phyloP scores from a whole-genome alignment of 495 filamentous ascomycete genomes.

The Aspergillus cavernicola region DNA sequence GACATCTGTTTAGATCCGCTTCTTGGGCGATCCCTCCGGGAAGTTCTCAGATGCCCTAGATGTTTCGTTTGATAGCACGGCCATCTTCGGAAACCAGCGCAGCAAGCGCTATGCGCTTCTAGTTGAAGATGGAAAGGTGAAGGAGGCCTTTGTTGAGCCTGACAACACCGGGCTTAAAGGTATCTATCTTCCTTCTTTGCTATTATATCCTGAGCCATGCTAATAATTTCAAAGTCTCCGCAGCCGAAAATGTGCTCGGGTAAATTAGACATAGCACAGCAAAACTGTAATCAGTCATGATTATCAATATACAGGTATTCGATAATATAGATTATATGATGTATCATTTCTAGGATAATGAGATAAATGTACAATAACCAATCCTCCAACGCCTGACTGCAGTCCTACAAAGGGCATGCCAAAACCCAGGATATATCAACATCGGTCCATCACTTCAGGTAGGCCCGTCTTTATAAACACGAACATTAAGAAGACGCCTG shows the following conservation, averaged over 20 bases:
- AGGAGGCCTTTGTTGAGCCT: conserved; percentile 74
- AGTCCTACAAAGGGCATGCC: conserved; percentile 12
- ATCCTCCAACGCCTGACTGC: conserved; percentile 18
- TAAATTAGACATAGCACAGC: conserved; percentile 26
- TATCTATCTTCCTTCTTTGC: conserved; percentile 25
- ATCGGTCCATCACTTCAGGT: neutral
- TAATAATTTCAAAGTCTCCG: conserved; percentile 47
- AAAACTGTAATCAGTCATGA: neutral
- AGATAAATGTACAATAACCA: conserved; percentile 15
- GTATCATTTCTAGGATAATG: conserved; percentile 11
- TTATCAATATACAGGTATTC: too few species aligned
- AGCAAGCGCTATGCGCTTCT: conserved; percentile 87
- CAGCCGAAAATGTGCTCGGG: conserved; percentile 70
- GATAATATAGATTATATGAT: conserved; percentile 14
- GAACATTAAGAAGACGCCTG: conserved; percentile 19
- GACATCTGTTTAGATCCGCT: conserved; percentile 59
- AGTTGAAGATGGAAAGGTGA: conserved; percentile 74
- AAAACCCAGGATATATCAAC: conserved; percentile 17
- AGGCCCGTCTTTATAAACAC: neutral
- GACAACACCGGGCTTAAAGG: conserved; percentile 89
- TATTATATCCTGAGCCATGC: neutral
- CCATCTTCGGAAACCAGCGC: conserved; percentile 81
- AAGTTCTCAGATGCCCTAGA: conserved; percentile 83
- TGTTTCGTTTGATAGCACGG: conserved; percentile 72
- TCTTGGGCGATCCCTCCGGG: conserved; percentile 83